Percentiles rank a stretch among this genome's conserved stretches.
phyloP scores from a whole-genome alignment of 1,139 yeast species.

The Yamadazyma sp. region DNA sequence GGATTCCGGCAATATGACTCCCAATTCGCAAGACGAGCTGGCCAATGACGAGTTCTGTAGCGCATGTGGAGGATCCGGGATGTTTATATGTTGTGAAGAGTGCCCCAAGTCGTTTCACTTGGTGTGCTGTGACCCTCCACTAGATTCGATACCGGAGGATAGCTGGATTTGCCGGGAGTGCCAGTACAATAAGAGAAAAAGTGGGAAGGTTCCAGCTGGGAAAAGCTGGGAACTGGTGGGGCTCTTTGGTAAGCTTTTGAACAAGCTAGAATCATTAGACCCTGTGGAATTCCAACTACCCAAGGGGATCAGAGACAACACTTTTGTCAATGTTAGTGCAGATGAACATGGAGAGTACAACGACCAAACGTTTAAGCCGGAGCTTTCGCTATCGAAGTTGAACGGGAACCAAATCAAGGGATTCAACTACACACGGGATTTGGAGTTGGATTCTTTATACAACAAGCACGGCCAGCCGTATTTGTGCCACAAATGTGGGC shows the following conservation, averaged over 20 bases:
- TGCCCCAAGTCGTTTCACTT: constrained; percentile 94
- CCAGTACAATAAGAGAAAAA: constrained; percentile 30
- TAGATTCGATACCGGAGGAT: constrained; percentile 80
- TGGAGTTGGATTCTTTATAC: constrained; percentile 64
- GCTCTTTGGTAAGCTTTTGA: constrained; percentile 63
- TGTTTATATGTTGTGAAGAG: constrained; percentile 88
- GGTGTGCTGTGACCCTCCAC: constrained; percentile 87
- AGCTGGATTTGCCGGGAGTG: constrained; percentile 91
- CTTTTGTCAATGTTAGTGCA: constrained; percentile 71
- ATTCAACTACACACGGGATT: constrained; percentile 41
- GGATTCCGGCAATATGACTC: constrained; percentile 5
- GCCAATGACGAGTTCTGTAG: constrained; percentile 87
- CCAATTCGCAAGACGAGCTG: constrained; percentile 17
- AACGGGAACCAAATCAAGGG: constrained; percentile 43
- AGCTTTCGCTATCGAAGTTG: constrained; percentile 37
- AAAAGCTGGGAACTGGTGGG: constrained; percentile 51
- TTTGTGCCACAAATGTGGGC: constrained; percentile 75
- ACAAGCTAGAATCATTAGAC: constrained; percentile 57
- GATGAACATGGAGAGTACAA: constrained; percentile 72
- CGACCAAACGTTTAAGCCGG: constrained; percentile 59
- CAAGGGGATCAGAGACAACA: constrained; percentile 56
- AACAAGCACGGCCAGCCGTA: constrained; percentile 66
- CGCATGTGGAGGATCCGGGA: constrained; percentile 85
- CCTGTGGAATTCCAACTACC: constrained; percentile 80
- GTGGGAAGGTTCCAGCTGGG: constrained; percentile 17